A percentile compares a stretch with the other conserved stretches of the same genome.
phyloP scores from a whole-genome alignment of 257 asterid genomes.

The Plantago ovata region DNA sequence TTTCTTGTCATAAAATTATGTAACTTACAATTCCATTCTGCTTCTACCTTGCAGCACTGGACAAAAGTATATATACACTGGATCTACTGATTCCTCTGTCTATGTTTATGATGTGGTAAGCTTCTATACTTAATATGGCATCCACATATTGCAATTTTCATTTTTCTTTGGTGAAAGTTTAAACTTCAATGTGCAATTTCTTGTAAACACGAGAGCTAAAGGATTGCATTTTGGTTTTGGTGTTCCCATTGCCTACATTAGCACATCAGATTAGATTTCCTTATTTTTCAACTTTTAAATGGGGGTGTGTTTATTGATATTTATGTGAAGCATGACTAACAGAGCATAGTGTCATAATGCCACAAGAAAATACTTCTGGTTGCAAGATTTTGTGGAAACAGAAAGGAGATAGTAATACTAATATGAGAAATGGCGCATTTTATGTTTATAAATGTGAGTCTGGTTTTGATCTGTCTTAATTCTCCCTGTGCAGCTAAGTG shows the following conservation, averaged over 20 bases:
- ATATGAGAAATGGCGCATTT: too few species aligned
- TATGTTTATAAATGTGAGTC: not conserved
- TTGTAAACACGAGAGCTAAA: not conserved
- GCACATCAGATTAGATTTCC: too few species aligned
- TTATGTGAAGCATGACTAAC: too few species aligned
- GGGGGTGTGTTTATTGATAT: too few species aligned
- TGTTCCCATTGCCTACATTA: too few species aligned
- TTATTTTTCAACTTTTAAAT: too few species aligned
- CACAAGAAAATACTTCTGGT: too few species aligned
- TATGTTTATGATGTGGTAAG: constrained; percentile 84
- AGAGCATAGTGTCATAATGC: too few species aligned
- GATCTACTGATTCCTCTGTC: constrained; percentile 72
- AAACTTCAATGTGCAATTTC: not conserved
- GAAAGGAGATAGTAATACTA: too few species aligned
- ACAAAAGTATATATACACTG: constrained; percentile 85
- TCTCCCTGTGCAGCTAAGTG: constrained; percentile 47
- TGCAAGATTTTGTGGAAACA: too few species aligned
- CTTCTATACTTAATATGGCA: not conserved
- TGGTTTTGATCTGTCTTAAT: constrained; percentile 3
- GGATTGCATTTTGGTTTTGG: not conserved
- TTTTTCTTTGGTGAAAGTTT: too few species aligned
- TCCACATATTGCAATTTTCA: not conserved
- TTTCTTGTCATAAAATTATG: not conserved
- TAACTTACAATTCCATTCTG: not conserved
- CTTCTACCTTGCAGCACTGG: constrained; percentile 71